Evolutionary conservation across 345 rosid species (phyloP).

Genomic region (Viola odorata): DNA sequence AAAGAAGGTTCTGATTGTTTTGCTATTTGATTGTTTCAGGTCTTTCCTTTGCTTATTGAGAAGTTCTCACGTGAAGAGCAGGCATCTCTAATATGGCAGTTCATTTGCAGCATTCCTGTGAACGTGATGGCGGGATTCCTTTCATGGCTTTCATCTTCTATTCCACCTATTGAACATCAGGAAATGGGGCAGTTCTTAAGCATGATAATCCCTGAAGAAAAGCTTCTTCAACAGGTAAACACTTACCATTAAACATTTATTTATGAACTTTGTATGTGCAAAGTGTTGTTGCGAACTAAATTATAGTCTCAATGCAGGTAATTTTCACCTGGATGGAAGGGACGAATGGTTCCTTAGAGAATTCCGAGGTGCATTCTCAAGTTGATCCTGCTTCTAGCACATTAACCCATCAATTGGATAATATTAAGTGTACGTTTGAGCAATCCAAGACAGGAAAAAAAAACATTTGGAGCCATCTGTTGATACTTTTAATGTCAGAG

Average conservation of each 20-base stretch:
- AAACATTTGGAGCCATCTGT: slow-evolving; percentile 47
- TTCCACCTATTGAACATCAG: slow-evolving; percentile 44
- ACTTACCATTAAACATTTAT: slow-evolving; percentile 4
- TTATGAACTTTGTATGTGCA: slow-evolving; percentile 8
- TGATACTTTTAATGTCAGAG: slow-evolving; percentile 28
- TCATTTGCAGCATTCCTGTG: slow-evolving; percentile 65
- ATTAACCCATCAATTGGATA: slow-evolving; percentile 30
- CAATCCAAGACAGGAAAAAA: slow-evolving; percentile 56
- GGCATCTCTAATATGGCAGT: slow-evolving; percentile 63
- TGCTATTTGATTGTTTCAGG: slow-evolving; percentile 33
- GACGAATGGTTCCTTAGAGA: slow-evolving; percentile 26
- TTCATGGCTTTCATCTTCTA: slow-evolving; percentile 58
- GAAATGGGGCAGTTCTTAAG: slow-evolving; percentile 41
- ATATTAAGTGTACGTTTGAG: slow-evolving; percentile 43
- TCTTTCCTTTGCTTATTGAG: slow-evolving; percentile 56
- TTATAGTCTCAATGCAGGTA: slow-evolving; percentile 40
- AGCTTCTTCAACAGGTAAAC: slow-evolving; percentile 56
- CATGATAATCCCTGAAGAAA: slow-evolving; percentile 57
- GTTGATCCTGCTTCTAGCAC: slow-evolving; percentile 34
- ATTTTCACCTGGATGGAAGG: slow-evolving; percentile 78
- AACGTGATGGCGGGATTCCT: slow-evolving; percentile 56
- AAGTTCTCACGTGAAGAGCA: slow-evolving; percentile 61
- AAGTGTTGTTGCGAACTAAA: slow-evolving; percentile 3
- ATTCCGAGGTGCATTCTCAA: slow-evolving; percentile 28
- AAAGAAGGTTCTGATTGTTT: slow-evolving; percentile 8